Conservation (phyloP, 768 basidiomycete species). For the Russula virescens region DNA sequence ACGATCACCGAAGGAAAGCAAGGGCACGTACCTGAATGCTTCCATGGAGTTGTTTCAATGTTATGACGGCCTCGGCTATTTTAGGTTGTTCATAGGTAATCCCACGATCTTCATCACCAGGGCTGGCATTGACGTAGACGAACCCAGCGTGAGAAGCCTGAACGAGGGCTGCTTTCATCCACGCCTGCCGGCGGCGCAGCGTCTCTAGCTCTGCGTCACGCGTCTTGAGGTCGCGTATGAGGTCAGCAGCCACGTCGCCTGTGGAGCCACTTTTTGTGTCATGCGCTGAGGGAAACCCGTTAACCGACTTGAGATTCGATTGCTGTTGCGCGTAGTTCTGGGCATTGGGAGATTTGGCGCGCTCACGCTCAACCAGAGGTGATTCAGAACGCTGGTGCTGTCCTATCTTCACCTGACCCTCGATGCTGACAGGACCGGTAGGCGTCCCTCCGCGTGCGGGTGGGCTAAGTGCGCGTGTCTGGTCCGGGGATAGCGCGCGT, state of each 20-base stretch:
- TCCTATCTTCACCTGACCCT: conserved; percentile 47
- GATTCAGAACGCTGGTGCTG: conserved; percentile 56
- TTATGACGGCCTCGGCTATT: conserved; percentile 66
- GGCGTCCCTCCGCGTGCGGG: conserved; percentile 44
- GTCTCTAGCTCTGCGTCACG: conserved; percentile 79
- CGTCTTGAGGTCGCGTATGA: conserved; percentile 71
- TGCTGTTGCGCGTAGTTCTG: conserved; percentile 47
- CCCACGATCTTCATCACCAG: conserved; percentile 39
- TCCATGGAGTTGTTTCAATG: conserved; percentile 84
- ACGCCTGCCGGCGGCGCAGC: conserved; percentile 68
- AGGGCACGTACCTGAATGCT: conserved; percentile 65
- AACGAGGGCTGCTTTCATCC: conserved; percentile 78
- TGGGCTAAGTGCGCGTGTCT: conserved; percentile 56
- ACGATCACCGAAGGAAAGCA: not conserved
- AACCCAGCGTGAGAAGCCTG: conserved; percentile 78
- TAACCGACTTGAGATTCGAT: conserved; percentile 36
- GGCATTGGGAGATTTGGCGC: conserved; percentile 52
- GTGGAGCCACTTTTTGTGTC: conserved; percentile 50
- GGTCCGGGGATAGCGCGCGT: conserved; percentile 56
- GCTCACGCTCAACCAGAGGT: conserved; percentile 44
- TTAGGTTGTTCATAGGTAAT: conserved; percentile 42
- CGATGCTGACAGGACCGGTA: conserved; percentile 41
- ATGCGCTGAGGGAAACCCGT: conserved; percentile 43
- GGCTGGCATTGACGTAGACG: conserved; percentile 47
- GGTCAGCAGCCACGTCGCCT: conserved; percentile 66